phyloP scores from a whole-genome alignment of 2,329 filamentous ascomycete species.

The Chalara sp. region DNA sequence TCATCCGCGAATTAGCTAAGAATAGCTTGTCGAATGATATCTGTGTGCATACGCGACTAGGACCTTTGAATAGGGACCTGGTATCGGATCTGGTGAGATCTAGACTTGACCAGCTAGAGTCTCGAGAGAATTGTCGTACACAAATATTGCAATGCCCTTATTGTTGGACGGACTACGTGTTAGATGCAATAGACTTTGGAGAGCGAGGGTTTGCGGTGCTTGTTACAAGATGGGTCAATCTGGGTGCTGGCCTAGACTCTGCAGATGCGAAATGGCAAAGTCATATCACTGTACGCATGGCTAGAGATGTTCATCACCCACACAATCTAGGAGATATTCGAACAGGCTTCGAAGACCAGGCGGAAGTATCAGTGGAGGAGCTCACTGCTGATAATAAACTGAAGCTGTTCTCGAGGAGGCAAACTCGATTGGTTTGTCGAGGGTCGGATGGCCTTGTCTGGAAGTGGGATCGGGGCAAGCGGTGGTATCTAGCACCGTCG shows the following conservation, averaged over 20 bases:
- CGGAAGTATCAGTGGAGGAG: conserved; percentile 9
- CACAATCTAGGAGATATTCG: conserved; percentile 8
- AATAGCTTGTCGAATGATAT: no score
- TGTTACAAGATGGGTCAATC: conserved; percentile 8
- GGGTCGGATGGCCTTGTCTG: no score
- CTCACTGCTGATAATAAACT: conserved; percentile 13
- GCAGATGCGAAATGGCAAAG: conserved; percentile 5
- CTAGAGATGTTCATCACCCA: conserved; percentile 2
- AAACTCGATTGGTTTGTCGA: no score
- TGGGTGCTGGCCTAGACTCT: conserved; percentile 6
- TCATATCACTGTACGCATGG: background rate
- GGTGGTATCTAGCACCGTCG: no score
- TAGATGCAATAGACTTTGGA: conserved; percentile 7
- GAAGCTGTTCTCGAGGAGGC: conserved; percentile 5
- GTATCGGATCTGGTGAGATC: no score
- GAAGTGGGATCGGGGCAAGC: no score
- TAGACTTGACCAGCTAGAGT: no score
- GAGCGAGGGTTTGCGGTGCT: conserved; percentile 4
- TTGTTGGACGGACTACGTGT: conserved; percentile 9
- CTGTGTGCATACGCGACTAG: no score
- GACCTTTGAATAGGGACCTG: no score
- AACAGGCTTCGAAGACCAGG: conserved; percentile 11
- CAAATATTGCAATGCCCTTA: conserved; percentile 5
- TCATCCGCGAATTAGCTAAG: background rate
- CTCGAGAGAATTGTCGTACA: no score